A percentile compares a stretch with the other conserved stretches of the same genome.
These are phyloP conservation scores for Globisporangium uncinulatum DNA, from an alignment of 352 stramenopile species.

Conservation along the genomic window DNA sequence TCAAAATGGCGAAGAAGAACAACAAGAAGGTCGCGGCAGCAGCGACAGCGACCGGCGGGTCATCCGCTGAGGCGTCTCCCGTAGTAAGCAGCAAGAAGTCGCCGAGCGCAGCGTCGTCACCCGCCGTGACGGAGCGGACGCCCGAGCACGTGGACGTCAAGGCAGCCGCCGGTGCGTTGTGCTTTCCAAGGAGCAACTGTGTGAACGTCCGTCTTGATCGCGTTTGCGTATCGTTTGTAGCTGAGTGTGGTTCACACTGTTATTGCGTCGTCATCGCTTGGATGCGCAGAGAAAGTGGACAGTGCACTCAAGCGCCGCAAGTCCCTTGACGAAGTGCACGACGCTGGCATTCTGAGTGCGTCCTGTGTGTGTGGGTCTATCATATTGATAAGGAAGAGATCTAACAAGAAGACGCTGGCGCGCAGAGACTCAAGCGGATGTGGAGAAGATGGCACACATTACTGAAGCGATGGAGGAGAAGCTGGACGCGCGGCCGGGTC, in stretches of 20 bases:
- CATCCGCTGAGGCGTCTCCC: slow-evolving; percentile 11
- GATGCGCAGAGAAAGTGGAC: slow-evolving; percentile 28
- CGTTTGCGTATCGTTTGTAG: background rate
- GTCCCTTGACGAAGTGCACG: slow-evolving; percentile 40
- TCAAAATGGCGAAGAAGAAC: slow-evolving; percentile 58
- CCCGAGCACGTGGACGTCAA: slow-evolving; percentile 25
- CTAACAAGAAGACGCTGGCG: background rate
- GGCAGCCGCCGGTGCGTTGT: slow-evolving; percentile 23
- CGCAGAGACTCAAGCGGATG: slow-evolving; percentile 32
- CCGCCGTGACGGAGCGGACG: slow-evolving; percentile 10
- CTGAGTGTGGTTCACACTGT: background rate
- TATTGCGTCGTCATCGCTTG: background rate
- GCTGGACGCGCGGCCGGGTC: slow-evolving; percentile 35
- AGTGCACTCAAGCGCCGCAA: slow-evolving; percentile 33
- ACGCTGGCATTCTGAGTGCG: slow-evolving; percentile 40
- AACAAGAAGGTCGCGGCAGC: slow-evolving; percentile 28
- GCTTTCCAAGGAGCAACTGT: background rate
- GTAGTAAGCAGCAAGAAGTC: slow-evolving; percentile 8
- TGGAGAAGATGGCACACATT: slow-evolving; percentile 32
- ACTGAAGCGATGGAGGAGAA: slow-evolving; percentile 36
- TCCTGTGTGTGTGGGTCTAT: background rate
- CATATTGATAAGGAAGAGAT: background rate
- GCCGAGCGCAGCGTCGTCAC: slow-evolving; percentile 9
- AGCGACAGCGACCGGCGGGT: background rate
- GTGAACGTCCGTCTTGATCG: background rate